phyloP scores from a whole-genome alignment of 768 basidiomycete genomes.

The Solioccasus polychromus region DNA sequence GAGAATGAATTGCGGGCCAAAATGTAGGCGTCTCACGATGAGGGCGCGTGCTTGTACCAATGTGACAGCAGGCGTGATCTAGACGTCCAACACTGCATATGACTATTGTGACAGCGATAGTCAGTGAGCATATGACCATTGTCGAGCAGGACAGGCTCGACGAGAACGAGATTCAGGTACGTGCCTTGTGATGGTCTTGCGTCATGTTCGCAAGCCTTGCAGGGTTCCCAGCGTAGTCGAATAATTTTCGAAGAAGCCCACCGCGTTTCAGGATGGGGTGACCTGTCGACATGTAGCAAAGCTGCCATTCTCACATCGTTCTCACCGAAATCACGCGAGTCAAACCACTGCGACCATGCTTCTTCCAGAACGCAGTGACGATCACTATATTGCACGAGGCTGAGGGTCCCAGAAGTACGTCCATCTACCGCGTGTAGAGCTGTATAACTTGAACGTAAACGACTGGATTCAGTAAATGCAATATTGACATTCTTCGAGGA shows the following conservation, averaged over 20 bases:
- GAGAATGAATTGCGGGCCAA: slow-evolving; percentile 63
- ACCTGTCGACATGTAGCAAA: background rate
- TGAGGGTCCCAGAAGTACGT: too few species aligned
- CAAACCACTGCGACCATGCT: slow-evolving; percentile 77
- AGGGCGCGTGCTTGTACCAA: slow-evolving; percentile 12
- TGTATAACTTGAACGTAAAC: too few species aligned
- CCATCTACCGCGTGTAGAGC: too few species aligned
- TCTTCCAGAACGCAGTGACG: too few species aligned
- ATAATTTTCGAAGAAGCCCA: slow-evolving; percentile 70
- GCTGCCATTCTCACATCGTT: slow-evolving; percentile 37
- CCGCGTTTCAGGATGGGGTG: slow-evolving; percentile 75
- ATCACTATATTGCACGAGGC: too few species aligned
- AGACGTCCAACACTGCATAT: slow-evolving; percentile 82
- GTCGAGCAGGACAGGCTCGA: slow-evolving; percentile 89
- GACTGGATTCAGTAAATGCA: too few species aligned
- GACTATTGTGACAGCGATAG: slow-evolving; percentile 73
- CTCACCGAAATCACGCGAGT: slow-evolving; percentile 85
- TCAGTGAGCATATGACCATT: slow-evolving; percentile 80
- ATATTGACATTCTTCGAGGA: too few species aligned
- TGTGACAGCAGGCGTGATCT: slow-evolving; percentile 50
- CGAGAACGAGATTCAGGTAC: slow-evolving; percentile 75
- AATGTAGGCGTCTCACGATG: slow-evolving; percentile 45
- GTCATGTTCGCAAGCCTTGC: too few species aligned
- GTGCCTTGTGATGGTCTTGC: too few species aligned
- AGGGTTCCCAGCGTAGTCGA: too few species aligned